Evolutionary conservation across 148 eudicot species (phyloP).

Genomic region (Rhododendron kiyosumense): DNA sequence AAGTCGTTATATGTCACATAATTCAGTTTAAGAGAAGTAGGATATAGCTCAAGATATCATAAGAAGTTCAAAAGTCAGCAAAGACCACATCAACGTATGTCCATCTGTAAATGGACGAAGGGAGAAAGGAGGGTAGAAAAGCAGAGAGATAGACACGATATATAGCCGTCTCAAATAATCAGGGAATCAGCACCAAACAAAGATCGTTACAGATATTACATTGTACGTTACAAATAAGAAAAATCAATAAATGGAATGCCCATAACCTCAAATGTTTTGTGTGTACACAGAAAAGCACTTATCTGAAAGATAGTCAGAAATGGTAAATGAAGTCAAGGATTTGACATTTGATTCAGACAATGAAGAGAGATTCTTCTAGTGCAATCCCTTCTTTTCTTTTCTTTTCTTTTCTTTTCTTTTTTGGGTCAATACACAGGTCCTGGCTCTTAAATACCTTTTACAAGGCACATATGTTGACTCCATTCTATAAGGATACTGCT

Average conservation of each 20-base stretch:
- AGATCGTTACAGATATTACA: background rate
- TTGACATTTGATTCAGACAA: background rate
- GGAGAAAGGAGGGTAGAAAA: background rate
- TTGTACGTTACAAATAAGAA: background rate
- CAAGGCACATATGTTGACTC: background rate
- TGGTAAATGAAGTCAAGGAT: background rate
- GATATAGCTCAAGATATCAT: background rate
- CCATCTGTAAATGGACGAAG: background rate
- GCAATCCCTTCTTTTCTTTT: background rate
- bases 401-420: background rate
- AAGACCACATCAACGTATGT: background rate
- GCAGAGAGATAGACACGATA: background rate
- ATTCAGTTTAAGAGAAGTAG: background rate
- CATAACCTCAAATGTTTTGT: background rate
- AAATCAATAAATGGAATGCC: too few species aligned
- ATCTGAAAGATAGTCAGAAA: background rate
- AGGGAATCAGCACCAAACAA: background rate
- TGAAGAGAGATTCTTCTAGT: background rate
- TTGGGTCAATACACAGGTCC: background rate
- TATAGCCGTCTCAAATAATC: background rate
- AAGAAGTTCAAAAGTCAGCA: background rate
- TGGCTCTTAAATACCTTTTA: background rate
- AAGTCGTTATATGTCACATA: background rate
- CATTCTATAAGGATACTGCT: background rate
- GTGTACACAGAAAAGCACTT: background rate